These are phyloP conservation scores for Globisporangium barbulae DNA, from an alignment of 352 stramenopile species.

Conservation along the genomic window DNA sequence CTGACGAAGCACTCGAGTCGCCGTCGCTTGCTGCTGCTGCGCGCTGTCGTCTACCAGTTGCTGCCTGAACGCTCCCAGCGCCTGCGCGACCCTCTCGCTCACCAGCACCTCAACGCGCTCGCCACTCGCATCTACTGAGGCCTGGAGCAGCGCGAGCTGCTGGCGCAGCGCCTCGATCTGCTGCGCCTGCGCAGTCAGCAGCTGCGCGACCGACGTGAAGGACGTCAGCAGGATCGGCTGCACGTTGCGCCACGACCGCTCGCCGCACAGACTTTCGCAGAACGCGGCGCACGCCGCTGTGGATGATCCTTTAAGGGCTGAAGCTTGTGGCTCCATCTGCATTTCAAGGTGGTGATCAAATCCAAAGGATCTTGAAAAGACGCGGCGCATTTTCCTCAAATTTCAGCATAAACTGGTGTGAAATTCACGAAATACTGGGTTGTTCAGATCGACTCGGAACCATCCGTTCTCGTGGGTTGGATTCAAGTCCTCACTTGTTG, in stretches of 20 bases:
- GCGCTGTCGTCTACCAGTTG: neutral
- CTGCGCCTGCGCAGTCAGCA: slow-evolving; percentile 36
- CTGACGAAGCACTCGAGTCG: neutral
- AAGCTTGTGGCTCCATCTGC: neutral
- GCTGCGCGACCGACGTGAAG: slow-evolving; percentile 33
- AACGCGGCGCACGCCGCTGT: slow-evolving; percentile 4
- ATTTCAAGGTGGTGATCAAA: no score
- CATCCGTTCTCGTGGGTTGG: no score
- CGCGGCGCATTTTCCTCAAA: no score
- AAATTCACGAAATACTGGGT: no score
- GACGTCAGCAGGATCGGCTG: slow-evolving; percentile 43
- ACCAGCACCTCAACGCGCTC: neutral
- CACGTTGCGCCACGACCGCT: slow-evolving; percentile 65
- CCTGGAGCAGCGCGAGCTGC: slow-evolving; percentile 5
- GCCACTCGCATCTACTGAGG: neutral
- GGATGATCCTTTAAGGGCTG: no score
- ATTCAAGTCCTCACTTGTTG: no score
- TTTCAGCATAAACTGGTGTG: no score
- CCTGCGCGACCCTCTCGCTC: slow-evolving; percentile 1
- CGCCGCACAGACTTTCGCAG: slow-evolving; percentile 27
- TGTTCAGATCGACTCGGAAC: no score
- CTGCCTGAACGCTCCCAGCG: neutral
- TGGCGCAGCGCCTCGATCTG: slow-evolving; percentile 19
- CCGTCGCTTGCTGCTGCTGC: neutral
- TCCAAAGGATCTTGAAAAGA: no score